Base-by-base conservation (phyloP, 345 rosid genomes). In the Cardamine occulta region DNA sequence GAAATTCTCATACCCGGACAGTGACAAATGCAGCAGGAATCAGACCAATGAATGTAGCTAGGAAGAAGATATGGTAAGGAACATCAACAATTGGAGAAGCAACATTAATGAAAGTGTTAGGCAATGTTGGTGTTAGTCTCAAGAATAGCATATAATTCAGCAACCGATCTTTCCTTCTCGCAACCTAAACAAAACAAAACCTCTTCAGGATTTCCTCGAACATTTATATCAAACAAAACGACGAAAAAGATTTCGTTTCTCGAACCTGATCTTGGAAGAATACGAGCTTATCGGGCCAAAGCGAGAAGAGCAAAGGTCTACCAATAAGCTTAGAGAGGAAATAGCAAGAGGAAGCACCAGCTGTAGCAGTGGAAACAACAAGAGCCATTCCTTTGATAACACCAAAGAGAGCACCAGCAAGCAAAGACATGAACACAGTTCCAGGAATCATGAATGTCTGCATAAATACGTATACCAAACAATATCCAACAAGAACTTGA, bases 361-460 rank as follows among this genome's bases (percentile, higher is more conserved):
- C 97, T 15, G 97, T 86, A 78, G 97, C 97, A 64, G 88, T 77
- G 39, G 88, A 88, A 58, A 91, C 95, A 52, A 94, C 95, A 66
- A 91, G 83, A 55, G 89, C 92, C 76, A 94, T 89, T n/a, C 97
- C 96, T 86, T 85, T 88, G 63, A 84, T 73, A 32, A 86, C 93
- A 32, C 97, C 98, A 75, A 94, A 94, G 56, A 94, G 88, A 35
- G 97, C 85, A 74, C 96, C 98, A 55, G 98, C 98, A 76, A 94
- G 97, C 76, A 94, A 81, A 9, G 97, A 87, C 96, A 94, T 91
- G 75, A 94, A 94, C 74, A 91, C 88, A 15, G 95, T 91, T 76
- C 97, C 95, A 0, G 95, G 98, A 57, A 94, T 90, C 97, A 94
- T 89, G 78, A 91, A 94, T 21, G 98, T 94, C 75, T 94, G 97